Evolutionary conservation across 352 stramenopile species (phyloP).

Genomic region (Thalassiosira pacifica): DNA sequence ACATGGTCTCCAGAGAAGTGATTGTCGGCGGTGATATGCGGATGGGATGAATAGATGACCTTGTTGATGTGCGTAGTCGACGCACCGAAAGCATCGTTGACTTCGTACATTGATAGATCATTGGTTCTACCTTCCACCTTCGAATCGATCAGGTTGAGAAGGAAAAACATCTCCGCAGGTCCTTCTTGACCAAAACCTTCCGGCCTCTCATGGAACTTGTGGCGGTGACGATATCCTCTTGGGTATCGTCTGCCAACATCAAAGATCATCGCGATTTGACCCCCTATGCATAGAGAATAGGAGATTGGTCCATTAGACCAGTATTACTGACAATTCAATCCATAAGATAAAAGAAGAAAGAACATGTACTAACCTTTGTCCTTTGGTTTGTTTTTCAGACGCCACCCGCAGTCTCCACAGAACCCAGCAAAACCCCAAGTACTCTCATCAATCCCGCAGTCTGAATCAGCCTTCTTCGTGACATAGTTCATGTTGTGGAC

Average conservation of each 20-base stretch:
- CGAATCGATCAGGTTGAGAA: background rate
- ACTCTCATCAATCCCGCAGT: slow-evolving; percentile 19
- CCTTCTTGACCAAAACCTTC: slow-evolving; percentile 10
- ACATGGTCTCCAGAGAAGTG: slow-evolving; percentile 20
- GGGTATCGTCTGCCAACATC: slow-evolving; percentile 13
- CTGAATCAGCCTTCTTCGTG: background rate
- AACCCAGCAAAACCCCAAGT: slow-evolving; percentile 25
- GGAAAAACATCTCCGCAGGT: slow-evolving; percentile 18
- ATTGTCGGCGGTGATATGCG: slow-evolving; percentile 19
- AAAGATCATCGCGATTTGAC: slow-evolving; percentile 27
- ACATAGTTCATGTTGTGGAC: slow-evolving; percentile 30
- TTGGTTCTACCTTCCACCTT: background rate
- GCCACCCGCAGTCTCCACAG: background rate
- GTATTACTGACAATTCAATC: background rate
- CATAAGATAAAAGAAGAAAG: background rate
- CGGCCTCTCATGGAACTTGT: background rate
- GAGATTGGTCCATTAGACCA: background rate
- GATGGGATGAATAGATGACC: background rate
- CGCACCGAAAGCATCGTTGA: background rate
- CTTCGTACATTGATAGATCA: background rate
- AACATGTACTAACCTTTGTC: background rate
- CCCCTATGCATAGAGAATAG: slow-evolving; percentile 5
- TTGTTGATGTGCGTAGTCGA: background rate
- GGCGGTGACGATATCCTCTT: slow-evolving; percentile 10
- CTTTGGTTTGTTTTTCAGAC: slow-evolving; percentile 20